Conservation (phyloP, 345 rosid species). For the Eucalyptus polybractea region DNA sequence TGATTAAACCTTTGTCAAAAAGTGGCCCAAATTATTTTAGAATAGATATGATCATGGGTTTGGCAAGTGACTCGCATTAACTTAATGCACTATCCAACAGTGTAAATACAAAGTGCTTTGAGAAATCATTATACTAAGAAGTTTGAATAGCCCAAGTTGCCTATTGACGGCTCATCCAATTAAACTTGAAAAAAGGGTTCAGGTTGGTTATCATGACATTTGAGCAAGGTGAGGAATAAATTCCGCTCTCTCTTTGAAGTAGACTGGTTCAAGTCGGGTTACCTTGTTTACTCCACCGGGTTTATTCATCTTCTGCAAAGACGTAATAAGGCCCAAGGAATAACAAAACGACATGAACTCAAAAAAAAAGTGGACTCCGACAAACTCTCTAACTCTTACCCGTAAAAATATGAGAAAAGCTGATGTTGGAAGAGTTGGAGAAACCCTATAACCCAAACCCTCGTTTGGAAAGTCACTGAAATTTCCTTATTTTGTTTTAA, state of each 20-base stretch:
- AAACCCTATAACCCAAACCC: not conserved
- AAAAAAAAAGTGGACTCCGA: not conserved
- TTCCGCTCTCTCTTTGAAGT: not conserved
- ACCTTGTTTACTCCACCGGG: not conserved
- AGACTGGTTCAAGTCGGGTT: not conserved
- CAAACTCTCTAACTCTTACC: not conserved
- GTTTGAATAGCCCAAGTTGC: not conserved
- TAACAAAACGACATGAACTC: not conserved
- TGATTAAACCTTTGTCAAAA: not conserved
- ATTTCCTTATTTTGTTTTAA: not conserved
- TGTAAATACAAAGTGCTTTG: not conserved
- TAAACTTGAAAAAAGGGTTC: not conserved
- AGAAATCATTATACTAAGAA: not conserved
- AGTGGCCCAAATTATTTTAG: not conserved
- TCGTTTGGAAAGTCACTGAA: not conserved
- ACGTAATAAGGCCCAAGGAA: not conserved
- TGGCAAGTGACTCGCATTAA: not conserved
- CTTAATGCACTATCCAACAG: not conserved
- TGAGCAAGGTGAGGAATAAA: not conserved
- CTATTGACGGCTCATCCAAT: not conserved
- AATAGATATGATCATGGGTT: not conserved
- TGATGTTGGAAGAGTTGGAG: not conserved
- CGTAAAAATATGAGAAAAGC: too few species aligned
- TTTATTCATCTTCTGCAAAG: not conserved
- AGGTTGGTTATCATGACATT: not conserved